phyloP scores from a whole-genome alignment of 352 stramenopile genomes.

The Thalassiosira mediterranea region DNA sequence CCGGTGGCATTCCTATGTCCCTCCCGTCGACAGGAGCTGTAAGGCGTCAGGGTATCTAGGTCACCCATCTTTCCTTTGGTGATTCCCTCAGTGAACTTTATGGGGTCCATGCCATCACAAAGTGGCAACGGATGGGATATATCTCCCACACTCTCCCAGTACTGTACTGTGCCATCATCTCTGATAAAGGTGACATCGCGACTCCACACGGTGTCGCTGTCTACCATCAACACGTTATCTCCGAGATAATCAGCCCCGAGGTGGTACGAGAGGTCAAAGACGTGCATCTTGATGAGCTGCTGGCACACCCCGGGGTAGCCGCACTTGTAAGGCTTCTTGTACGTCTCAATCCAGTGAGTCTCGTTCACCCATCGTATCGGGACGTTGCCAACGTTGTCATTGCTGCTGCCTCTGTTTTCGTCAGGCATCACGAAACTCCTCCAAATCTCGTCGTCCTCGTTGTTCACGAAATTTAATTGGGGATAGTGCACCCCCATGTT shows the following conservation, averaged over 20 bases:
- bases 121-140: too few species aligned
- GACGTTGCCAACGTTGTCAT: too few species aligned
- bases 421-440: too few species aligned
- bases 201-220: constrained; percentile 49
- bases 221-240: constrained; percentile 42
- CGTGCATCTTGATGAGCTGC: constrained; percentile 46
- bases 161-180: constrained; percentile 33
- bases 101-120: constrained; percentile 32
- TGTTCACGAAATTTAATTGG: too few species aligned
- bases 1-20: constrained; percentile 38
- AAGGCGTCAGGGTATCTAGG: constrained; percentile 29
- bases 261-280: constrained; percentile 43
- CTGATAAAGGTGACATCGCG: constrained; percentile 38
- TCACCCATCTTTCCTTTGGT: constrained; percentile 11
- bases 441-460: too few species aligned
- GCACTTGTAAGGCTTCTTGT: constrained; percentile 29
- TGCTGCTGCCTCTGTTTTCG: too few species aligned
- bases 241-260: constrained; percentile 26
- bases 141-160: constrained; percentile 20
- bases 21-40: constrained; percentile 24
- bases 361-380: constrained; percentile 44
- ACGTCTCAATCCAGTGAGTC: constrained; percentile 39
- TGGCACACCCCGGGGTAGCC: constrained; percentile 30
- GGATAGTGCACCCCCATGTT: constrained; percentile 33
- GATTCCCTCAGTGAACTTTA: constrained; percentile 46